These are phyloP conservation scores for Cucumis sativus DNA, from an alignment of 306 rosid species.

Conservation along the genomic window DNA sequence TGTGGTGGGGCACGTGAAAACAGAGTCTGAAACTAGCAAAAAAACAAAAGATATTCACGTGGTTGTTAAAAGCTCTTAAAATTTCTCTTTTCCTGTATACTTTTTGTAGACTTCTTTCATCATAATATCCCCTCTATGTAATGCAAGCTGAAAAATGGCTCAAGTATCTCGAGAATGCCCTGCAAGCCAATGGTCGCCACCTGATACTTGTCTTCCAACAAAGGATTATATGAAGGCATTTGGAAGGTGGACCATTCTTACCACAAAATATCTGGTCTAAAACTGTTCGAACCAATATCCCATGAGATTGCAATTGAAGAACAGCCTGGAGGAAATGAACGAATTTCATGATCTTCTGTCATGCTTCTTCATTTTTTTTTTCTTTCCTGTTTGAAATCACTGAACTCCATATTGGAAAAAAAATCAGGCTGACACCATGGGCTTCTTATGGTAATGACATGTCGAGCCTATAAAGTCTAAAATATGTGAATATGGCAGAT, in stretches of 20 bases:
- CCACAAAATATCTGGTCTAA: background rate
- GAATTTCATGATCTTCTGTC: too few relatives aligned
- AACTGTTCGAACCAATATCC: background rate
- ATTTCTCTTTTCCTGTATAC: background rate
- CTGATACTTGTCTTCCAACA: background rate
- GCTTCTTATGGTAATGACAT: background rate
- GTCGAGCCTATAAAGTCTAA: background rate
- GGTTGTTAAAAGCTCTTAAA: background rate
- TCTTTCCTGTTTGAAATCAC: background rate
- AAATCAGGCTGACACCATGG: background rate
- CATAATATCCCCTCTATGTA: background rate
- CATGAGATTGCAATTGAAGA: background rate
- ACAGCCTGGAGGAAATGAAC: background rate
- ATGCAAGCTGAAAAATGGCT: background rate
- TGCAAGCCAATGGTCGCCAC: background rate
- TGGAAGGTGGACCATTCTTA: background rate
- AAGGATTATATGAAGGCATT: background rate
- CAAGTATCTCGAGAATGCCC: background rate
- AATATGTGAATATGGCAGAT: background rate
- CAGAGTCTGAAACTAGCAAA: background rate
- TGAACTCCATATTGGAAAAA: background rate
- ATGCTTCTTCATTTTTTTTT: background rate
- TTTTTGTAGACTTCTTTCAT: background rate
- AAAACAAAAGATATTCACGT: background rate
- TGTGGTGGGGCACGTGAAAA: conserved; percentile 1